Evolutionary conservation across 768 basidiomycete species (phyloP).

Genomic region (Tricholoma flavovirens): DNA sequence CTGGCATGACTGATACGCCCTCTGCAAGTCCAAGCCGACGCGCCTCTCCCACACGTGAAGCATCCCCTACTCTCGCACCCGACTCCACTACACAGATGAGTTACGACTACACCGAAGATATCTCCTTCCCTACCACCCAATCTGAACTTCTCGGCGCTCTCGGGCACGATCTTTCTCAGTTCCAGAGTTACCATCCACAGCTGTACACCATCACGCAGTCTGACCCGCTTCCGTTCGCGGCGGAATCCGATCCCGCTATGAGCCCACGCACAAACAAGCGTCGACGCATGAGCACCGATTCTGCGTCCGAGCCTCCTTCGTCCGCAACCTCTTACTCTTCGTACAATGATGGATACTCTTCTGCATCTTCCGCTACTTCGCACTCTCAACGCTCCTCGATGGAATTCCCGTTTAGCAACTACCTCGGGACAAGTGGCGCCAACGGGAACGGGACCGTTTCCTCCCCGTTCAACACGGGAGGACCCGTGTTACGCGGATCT

Average conservation of each 20-base stretch:
- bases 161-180: constrained; percentile 25
- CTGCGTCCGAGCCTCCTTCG: constrained; percentile 50
- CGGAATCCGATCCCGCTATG: constrained; percentile 38
- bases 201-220: constrained; percentile 34
- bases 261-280: constrained; percentile 57
- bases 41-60: constrained; percentile 57
- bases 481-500: constrained; percentile 50
- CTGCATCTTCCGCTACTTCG: too few species aligned
- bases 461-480: constrained; percentile 29
- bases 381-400: too few species aligned
- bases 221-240: constrained; percentile 50
- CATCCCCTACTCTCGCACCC: constrained; percentile 62
- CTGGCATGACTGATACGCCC: constrained; percentile 56
- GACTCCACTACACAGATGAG: constrained; percentile 60
- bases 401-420: constrained; percentile 60
- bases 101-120: constrained; percentile 46
- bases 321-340: too few species aligned
- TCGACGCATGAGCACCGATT: constrained; percentile 63
- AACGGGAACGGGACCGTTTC: constrained; percentile 13
- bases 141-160: constrained; percentile 51
- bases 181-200: constrained; percentile 42
- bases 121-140: constrained; percentile 33
- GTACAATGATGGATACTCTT: too few species aligned
- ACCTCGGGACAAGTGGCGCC: constrained; percentile 16
- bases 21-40: constrained; percentile 75